phyloP scores from a whole-genome alignment of 345 rosid genomes.

The Carallia brachiata region DNA sequence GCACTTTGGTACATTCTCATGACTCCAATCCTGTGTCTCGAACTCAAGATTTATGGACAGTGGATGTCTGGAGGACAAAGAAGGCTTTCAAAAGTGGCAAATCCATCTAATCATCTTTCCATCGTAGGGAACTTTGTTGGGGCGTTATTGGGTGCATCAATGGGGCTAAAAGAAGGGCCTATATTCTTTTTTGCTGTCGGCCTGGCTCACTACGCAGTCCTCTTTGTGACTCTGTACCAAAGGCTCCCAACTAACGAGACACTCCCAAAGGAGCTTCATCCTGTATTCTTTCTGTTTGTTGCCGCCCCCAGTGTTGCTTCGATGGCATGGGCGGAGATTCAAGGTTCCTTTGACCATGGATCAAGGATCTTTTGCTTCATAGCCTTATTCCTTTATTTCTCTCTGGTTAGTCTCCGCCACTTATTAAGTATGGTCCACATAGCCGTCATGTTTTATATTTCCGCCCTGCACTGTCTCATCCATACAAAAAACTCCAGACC shows the following conservation, averaged over 20 bases:
- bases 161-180: slow-evolving; percentile 95
- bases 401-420: slow-evolving; percentile 51
- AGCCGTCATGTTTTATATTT: too few relatives aligned
- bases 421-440: background rate
- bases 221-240: slow-evolving; percentile 88
- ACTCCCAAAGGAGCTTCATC: slow-evolving; percentile 90
- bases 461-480: background rate
- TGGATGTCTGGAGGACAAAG: slow-evolving; percentile 97
- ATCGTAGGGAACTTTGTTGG: slow-evolving; percentile 89
- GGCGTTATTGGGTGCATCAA: slow-evolving; percentile 77
- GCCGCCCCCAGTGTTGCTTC: slow-evolving; percentile 94
- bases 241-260: slow-evolving; percentile 89
- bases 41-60: slow-evolving; percentile 86
- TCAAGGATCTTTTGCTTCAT: slow-evolving; percentile 77
- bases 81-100: slow-evolving; percentile 89
- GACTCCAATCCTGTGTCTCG: slow-evolving; percentile 71
- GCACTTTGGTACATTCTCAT: slow-evolving; percentile 79
- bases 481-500: background rate
- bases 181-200: slow-evolving; percentile 86
- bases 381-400: slow-evolving; percentile 78
- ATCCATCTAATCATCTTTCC: slow-evolving; percentile 85
- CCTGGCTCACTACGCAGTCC: slow-evolving; percentile 75
- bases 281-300: slow-evolving; percentile 88
- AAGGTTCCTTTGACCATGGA: slow-evolving; percentile 68
- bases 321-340: slow-evolving; percentile 80